Conservation (phyloP, 2,329 filamentous ascomycete species). For the Albifimbria verrucaria region DNA sequence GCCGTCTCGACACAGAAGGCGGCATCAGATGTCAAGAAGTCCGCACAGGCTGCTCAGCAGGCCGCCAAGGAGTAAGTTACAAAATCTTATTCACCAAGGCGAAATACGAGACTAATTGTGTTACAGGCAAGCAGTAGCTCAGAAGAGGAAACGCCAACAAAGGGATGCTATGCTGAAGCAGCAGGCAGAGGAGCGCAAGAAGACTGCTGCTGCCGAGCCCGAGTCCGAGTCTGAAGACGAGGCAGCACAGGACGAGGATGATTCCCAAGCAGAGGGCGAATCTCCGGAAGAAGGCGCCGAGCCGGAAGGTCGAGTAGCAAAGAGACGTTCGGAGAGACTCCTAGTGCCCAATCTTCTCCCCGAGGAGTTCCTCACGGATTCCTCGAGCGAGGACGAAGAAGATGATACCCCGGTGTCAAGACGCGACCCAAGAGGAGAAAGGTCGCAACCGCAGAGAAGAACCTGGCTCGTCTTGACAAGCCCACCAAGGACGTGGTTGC, state of each 20-base stretch:
- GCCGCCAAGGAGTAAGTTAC: constrained; percentile 52
- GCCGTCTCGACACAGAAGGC: constrained; percentile 52
- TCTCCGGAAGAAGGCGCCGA: neutral
- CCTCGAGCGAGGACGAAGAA: constrained; percentile 41
- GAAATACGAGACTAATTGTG: neutral
- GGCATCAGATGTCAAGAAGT: constrained; percentile 43
- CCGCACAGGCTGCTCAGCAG: constrained; percentile 43
- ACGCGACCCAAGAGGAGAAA: constrained; percentile 39
- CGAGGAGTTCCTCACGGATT: constrained; percentile 50
- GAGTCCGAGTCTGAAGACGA: constrained; percentile 18
- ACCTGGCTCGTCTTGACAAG: constrained; percentile 32
- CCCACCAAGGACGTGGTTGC: constrained; percentile 42
- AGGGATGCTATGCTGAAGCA: constrained; percentile 52
- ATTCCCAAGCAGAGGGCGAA: neutral
- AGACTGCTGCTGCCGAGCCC: constrained; percentile 18
- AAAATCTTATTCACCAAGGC: neutral
- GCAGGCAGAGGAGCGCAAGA: constrained; percentile 50
- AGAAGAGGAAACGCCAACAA: constrained; percentile 55
- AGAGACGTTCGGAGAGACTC: constrained; percentile 28
- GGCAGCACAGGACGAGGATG: constrained; percentile 9
- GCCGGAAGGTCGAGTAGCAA: constrained; percentile 3
- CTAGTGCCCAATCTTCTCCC: constrained; percentile 46
- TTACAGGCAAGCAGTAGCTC: constrained; percentile 44
- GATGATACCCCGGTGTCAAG: constrained; percentile 18
- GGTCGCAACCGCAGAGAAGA: constrained; percentile 37